A percentile compares a stretch with the other conserved stretches of the same genome.
Evolutionary conservation across 108 stramenopile genomes (phyloP).

Genomic region (Nitzschia sp.): DNA sequence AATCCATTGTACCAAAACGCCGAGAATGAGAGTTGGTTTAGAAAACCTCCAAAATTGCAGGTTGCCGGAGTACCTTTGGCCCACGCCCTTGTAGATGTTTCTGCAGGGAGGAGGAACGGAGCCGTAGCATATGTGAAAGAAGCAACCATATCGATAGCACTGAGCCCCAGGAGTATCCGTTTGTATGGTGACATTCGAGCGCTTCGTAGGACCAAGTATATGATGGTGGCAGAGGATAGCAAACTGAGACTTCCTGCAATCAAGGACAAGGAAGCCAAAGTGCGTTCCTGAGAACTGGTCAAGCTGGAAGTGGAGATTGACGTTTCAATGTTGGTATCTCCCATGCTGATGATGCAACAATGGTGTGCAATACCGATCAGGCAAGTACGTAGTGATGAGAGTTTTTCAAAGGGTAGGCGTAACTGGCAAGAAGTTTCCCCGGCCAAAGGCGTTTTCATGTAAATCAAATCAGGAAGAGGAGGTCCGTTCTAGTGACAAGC

Average conservation of each 20-base stretch:
- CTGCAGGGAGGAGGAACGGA: slow-evolving; percentile 12
- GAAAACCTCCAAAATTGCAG: slow-evolving; percentile 29
- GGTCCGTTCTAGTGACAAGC: too few relatives aligned
- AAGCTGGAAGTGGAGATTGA: slow-evolving; percentile 6
- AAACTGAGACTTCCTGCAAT: slow-evolving; percentile 2
- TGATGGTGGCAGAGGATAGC: slow-evolving; percentile 5
- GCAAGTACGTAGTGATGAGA: too few relatives aligned
- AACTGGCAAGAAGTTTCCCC: too few relatives aligned
- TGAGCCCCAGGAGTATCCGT: slow-evolving; percentile 28
- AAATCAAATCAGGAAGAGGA: too few relatives aligned
- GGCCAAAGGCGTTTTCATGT: too few relatives aligned
- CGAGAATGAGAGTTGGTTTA: slow-evolving; percentile 22
- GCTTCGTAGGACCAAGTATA: slow-evolving; percentile 5
- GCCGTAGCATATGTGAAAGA: neutral
- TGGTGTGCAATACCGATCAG: too few relatives aligned
- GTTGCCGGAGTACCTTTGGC: slow-evolving; percentile 34
- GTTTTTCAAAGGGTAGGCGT: too few relatives aligned
- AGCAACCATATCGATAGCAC: slow-evolving; percentile 9
- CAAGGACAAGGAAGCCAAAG: neutral
- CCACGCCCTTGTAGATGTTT: slow-evolving; percentile 8
- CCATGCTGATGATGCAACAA: too few relatives aligned
- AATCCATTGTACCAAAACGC: slow-evolving; percentile 31
- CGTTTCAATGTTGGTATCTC: too few relatives aligned
- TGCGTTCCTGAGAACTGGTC: neutral
- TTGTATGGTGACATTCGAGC: slow-evolving; percentile 8